Conservation (phyloP, 805 yeast species). For the Starmerella sp. region DNA sequence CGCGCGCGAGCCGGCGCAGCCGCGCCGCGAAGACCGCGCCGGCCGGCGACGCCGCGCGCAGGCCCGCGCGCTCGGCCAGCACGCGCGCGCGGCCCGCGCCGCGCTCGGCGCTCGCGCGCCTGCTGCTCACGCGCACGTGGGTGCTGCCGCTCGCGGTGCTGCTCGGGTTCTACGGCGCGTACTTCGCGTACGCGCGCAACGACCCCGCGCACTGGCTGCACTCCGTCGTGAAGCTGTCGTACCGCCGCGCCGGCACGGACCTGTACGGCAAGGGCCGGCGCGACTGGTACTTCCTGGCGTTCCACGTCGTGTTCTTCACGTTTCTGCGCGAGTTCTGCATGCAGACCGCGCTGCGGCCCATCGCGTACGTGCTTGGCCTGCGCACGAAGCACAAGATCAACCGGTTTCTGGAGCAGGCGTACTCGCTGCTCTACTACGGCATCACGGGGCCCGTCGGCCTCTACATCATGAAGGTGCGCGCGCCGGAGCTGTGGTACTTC, state of each 20-base stretch:
- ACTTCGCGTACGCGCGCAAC: slow-evolving; percentile 12
- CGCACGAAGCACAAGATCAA: slow-evolving; percentile 44
- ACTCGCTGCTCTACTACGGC: slow-evolving; percentile 71
- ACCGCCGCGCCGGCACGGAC: slow-evolving; percentile 32
- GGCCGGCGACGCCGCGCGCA: neutral
- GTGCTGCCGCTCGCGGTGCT: slow-evolving; percentile 19
- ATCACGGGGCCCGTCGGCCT: slow-evolving; percentile 76
- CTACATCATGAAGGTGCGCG: slow-evolving; percentile 66
- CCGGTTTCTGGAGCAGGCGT: slow-evolving; percentile 89
- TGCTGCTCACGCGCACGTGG: slow-evolving; percentile 18
- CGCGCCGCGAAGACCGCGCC: neutral
- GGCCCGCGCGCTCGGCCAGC: neutral
- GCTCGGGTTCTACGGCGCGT: slow-evolving; percentile 10
- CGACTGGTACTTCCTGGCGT: slow-evolving; percentile 70
- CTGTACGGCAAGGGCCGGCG: slow-evolving; percentile 75
- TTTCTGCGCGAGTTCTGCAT: slow-evolving; percentile 82
- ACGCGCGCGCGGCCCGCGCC: neutral
- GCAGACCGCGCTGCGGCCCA: slow-evolving; percentile 68
- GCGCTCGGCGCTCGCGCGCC: neutral
- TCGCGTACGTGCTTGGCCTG: slow-evolving; percentile 48
- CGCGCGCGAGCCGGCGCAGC: slow-evolving; percentile 9
- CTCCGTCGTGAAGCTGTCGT: slow-evolving; percentile 16
- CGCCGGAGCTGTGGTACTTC: slow-evolving; percentile 72
- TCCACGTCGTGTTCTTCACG: slow-evolving; percentile 77
- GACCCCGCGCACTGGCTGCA: slow-evolving; percentile 21